Evolutionary conservation across 306 rosid species (phyloP).

Genomic region (Arachis hypogaea): DNA sequence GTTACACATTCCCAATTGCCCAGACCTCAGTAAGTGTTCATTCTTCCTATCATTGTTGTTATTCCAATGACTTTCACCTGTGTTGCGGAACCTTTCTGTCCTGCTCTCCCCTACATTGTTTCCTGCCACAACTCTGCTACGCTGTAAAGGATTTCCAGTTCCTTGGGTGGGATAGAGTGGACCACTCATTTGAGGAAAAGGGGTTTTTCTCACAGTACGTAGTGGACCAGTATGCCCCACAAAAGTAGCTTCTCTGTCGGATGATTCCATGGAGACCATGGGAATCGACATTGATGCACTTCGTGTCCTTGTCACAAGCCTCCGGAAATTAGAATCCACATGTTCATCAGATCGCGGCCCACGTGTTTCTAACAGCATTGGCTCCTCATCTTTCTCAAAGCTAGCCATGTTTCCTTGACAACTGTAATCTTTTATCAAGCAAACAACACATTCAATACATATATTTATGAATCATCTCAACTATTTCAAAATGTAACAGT

Average conservation of each 20-base stretch:
- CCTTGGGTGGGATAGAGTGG: conserved; percentile 48
- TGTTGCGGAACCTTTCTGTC: conserved; percentile 36
- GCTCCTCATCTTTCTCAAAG: conserved; percentile 63
- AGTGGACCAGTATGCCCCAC: conserved; percentile 85
- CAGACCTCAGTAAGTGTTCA: conserved; percentile 81
- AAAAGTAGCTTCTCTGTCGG: conserved; percentile 53
- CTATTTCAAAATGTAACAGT: conserved; percentile 24
- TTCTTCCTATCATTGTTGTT: conserved; percentile 47
- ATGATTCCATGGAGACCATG: conserved; percentile 49
- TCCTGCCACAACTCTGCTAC: conserved; percentile 34
- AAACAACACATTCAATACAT: conserved; percentile 16
- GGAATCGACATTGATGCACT: conserved; percentile 73
- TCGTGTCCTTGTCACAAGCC: conserved; percentile 47
- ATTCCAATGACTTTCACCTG: conserved; percentile 48
- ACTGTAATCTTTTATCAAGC: conserved; percentile 21
- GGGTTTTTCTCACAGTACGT: conserved; percentile 51
- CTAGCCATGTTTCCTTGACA: conserved; percentile 53
- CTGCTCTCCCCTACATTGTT: conserved; percentile 41
- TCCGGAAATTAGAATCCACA: conserved; percentile 42
- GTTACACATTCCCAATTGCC: conserved; percentile 85
- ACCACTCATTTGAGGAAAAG: conserved; percentile 70
- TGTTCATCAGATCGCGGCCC: conserved; percentile 43
- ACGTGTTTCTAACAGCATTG: conserved; percentile 57
- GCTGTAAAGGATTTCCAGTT: conserved; percentile 45
- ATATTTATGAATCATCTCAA: background rate